Conservation (phyloP, 805 yeast genomes). For the Starmerella apicola region DNA sequence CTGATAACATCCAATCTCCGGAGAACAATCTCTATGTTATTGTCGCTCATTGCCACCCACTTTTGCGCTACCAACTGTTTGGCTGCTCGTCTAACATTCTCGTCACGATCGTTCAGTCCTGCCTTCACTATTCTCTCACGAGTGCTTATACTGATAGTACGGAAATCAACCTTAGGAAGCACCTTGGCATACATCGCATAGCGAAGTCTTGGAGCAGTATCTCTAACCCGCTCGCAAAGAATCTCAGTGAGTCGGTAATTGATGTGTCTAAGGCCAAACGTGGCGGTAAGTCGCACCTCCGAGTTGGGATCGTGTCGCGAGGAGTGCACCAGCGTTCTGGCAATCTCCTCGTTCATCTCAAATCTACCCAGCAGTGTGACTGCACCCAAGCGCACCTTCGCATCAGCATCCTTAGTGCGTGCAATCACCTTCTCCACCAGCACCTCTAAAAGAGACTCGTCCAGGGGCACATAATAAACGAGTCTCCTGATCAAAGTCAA, state of each 20-base stretch:
- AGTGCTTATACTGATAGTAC: slow-evolving; percentile 39
- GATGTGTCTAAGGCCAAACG: slow-evolving; percentile 54
- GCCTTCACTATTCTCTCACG: slow-evolving; percentile 61
- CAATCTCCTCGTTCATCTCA: slow-evolving; percentile 33
- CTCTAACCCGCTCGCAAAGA: slow-evolving; percentile 72
- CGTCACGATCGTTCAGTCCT: slow-evolving; percentile 85
- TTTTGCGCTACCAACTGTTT: slow-evolving; percentile 49
- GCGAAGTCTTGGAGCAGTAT: slow-evolving; percentile 58
- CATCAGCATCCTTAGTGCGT: slow-evolving; percentile 55
- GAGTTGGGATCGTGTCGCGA: slow-evolving; percentile 71
- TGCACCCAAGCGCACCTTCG: slow-evolving; percentile 72
- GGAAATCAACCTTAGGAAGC: slow-evolving; percentile 52
- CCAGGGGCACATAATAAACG: slow-evolving; percentile 61
- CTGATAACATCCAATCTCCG: slow-evolving; percentile 60
- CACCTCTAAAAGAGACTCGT: slow-evolving; percentile 53
- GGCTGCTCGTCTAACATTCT: slow-evolving; percentile 58
- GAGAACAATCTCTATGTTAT: slow-evolving; percentile 59
- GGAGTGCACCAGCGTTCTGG: slow-evolving; percentile 27
- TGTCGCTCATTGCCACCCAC: slow-evolving; percentile 61
- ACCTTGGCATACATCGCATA: slow-evolving; percentile 57
- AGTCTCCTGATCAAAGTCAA: slow-evolving; percentile 65
- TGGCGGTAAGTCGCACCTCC: slow-evolving; percentile 78
- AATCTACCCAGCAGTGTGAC: slow-evolving; percentile 73
- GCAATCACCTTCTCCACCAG: slow-evolving; percentile 48
- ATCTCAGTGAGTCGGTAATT: slow-evolving; percentile 28